phyloP scores from a whole-genome alignment of 2,329 filamentous ascomycete genomes.

The Elsinoe perseae region DNA sequence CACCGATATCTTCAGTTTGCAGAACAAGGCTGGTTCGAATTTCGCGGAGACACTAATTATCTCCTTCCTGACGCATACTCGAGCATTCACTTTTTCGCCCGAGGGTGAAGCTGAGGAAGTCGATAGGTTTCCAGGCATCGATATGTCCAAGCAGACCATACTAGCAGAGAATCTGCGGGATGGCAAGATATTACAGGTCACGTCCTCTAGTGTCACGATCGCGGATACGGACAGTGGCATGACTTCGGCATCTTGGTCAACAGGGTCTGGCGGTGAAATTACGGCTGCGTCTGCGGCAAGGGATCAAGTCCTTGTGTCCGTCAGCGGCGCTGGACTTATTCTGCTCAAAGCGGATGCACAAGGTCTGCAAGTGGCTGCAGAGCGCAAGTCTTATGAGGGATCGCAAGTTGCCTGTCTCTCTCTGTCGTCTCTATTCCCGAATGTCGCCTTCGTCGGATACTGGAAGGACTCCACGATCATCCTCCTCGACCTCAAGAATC shows the following conservation, averaged over 20 bases:
- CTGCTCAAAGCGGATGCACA: constrained; percentile 55
- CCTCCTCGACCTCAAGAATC: constrained; percentile 59
- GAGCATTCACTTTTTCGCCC: constrained; percentile 67
- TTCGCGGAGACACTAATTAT: constrained; percentile 65
- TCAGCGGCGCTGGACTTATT: constrained; percentile 65
- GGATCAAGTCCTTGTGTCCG: constrained; percentile 61
- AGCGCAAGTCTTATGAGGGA: constrained; percentile 54
- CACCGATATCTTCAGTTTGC: constrained; percentile 41
- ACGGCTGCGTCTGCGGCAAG: constrained; percentile 71
- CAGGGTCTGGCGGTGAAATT: constrained; percentile 48
- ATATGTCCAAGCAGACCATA: constrained; percentile 63
- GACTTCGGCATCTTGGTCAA: constrained; percentile 52
- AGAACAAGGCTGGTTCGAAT: constrained; percentile 50
- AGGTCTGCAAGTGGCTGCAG: constrained; percentile 50
- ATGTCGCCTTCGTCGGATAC: constrained; percentile 73
- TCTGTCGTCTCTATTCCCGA: constrained; percentile 55
- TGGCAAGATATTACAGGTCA: constrained; percentile 67
- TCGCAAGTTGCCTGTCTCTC: constrained; percentile 84
- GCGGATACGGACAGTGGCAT: constrained; percentile 51
- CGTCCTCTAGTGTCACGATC: constrained; percentile 54
- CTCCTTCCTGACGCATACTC: constrained; percentile 75
- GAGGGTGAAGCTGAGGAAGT: constrained; percentile 81
- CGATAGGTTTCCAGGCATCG: constrained; percentile 63
- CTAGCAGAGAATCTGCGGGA: constrained; percentile 56
- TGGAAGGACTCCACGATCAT: constrained; percentile 78